Conservation (phyloP, 2,329 filamentous ascomycete genomes). For the Colletotrichum sojae region DNA sequence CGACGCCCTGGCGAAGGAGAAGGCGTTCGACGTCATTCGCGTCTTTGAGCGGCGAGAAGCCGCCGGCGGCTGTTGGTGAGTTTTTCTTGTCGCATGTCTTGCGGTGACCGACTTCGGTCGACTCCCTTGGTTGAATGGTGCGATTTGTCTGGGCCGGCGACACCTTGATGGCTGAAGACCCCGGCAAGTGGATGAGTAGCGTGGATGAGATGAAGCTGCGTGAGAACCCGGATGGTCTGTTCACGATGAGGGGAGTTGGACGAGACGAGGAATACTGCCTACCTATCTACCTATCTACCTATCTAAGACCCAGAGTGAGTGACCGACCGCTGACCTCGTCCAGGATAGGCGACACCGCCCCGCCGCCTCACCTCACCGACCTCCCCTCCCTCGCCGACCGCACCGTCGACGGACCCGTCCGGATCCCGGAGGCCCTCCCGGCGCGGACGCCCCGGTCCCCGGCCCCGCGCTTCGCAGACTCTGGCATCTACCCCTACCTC, state of each 20-base stretch:
- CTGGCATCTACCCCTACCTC: constrained; percentile 73
- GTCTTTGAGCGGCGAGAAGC: constrained; percentile 74
- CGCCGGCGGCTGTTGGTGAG: constrained; percentile 74
- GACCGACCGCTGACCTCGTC: constrained; percentile 5
- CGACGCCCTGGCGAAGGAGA: constrained; percentile 72
- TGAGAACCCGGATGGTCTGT: constrained; percentile 16
- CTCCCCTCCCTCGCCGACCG: constrained; percentile 62
- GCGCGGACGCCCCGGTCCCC: constrained; percentile 56
- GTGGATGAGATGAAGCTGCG: background rate
- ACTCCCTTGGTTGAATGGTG: background rate
- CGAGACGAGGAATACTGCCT: background rate
- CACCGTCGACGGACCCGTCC: constrained; percentile 63
- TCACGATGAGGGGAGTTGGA: background rate
- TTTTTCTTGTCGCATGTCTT: background rate
- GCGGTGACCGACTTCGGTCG: too few relatives aligned
- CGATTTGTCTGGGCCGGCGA: background rate
- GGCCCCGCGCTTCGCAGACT: constrained; percentile 66
- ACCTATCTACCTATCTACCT: background rate
- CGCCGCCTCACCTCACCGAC: constrained; percentile 58
- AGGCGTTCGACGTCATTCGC: constrained; percentile 69
- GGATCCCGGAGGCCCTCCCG: constrained; percentile 64
- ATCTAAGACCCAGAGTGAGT: too few relatives aligned
- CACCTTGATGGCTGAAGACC: constrained; percentile 27
- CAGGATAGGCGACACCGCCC: constrained; percentile 59
- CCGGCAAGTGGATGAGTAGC: background rate